Base-by-base conservation (phyloP, 2,329 filamentous ascomycete genomes). In the Hypocrella siamensis region DNA sequence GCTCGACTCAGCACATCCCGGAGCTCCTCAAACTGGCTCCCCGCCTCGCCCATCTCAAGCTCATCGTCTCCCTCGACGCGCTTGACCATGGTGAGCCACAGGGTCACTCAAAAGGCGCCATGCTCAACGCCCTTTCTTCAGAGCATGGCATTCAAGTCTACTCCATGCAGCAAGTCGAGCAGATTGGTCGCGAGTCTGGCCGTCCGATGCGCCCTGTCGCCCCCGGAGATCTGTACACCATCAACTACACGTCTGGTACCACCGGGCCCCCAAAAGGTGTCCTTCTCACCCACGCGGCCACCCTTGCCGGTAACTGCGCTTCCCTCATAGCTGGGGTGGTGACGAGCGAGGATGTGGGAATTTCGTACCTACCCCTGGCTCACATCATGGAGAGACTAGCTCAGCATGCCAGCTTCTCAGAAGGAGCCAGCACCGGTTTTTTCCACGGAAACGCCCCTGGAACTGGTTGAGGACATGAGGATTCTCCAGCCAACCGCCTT, bases 391-490 rank as follows among this genome's bases (percentile, higher is more conserved):
- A 86, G 41, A 78, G 90, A 34, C 65, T 94, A 42, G 64, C 76
- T 26, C 90, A 98, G 51, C 80, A 92, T 51, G 63, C 65, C 4
- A 70, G 73, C 11, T 62, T 94, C 11, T 72, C 79, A 45, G 66
- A 71, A 32, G 86, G 84, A 33, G 72, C 71, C 21, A 61, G 72
- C 8, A 75, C 94, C 44, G 90, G 88, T 10, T 98, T 88, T 56
- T 98, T 94, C 69, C 83, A 90, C 44, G 90, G 90, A 33, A 84
- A 94, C 48, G 78, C 94, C 39, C 51, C 80, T 10, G 80, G 81
- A n/a, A 40, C 63, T 98, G 14, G 75, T 92, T 1, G 90, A 98
- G 36, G 90, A 98, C 49, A 57, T 98, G 58, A 93, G 96, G 62
- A 53, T 84, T 25, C 65, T 98, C 35, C 73, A 75, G 36, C 90